Percentiles rank a stretch among this genome's conserved stretches.
Evolutionary conservation across 495 filamentous ascomycete genomes (phyloP).

Genomic region (Tuber brumale): DNA sequence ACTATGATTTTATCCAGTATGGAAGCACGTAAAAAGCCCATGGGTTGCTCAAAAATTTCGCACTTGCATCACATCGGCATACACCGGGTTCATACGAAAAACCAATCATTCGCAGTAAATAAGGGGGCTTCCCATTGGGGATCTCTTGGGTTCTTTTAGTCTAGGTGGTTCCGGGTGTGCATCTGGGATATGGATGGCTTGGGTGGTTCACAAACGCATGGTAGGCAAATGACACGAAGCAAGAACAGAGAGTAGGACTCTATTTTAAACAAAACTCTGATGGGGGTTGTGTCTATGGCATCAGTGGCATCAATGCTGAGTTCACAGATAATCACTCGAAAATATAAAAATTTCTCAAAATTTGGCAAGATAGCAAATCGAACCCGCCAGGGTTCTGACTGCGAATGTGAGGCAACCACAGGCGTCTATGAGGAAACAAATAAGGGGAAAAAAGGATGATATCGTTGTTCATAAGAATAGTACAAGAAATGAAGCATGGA

Average conservation of each 20-base stretch:
- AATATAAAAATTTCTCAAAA: not conserved
- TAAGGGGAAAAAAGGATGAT: not conserved
- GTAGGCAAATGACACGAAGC: not conserved
- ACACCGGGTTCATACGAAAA: not conserved
- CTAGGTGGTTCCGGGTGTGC: not conserved
- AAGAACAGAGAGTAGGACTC: not conserved
- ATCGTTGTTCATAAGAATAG: not conserved
- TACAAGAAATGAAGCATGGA: constrained; percentile 6
- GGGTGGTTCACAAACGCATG: not conserved
- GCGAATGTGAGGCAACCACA: constrained; percentile 1
- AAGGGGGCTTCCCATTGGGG: not conserved
- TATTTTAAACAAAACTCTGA: not conserved
- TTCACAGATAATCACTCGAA: constrained; percentile 24
- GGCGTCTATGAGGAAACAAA: constrained; percentile 4
- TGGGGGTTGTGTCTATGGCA: not conserved
- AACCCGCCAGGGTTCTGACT: not conserved
- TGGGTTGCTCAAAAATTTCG: not conserved
- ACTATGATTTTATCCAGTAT: not conserved
- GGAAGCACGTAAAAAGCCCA: not conserved
- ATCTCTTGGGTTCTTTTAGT: not conserved
- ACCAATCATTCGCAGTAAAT: not conserved
- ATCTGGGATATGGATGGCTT: not conserved
- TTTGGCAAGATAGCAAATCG: constrained; percentile 3
- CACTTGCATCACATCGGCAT: not conserved
- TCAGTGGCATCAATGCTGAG: too few relatives aligned